Evolutionary conservation across 176 grass and related monocot species (phyloP).

Genomic region (Phoenix dactylifera): DNA sequence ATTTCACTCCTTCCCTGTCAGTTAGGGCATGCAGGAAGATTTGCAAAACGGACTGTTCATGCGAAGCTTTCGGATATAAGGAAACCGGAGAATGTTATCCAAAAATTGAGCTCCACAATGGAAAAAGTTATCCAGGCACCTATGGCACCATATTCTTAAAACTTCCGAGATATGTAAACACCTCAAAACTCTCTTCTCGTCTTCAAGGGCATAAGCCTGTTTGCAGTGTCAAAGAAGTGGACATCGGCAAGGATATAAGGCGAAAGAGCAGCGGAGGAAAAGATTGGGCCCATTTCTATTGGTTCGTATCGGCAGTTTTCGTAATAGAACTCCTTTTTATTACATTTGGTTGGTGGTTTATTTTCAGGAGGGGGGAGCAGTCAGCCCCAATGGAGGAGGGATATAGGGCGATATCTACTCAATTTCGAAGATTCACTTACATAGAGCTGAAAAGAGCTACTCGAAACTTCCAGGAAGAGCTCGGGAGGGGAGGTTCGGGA

Average conservation of each 20-base stretch:
- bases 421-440: slow-evolving; percentile 22
- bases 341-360: slow-evolving; percentile 9
- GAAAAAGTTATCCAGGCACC: no score
- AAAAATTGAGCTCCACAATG: no score
- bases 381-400: slow-evolving; percentile 4
- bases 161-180: no score
- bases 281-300: slow-evolving; percentile 20
- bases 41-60: no score
- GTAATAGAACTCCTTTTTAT: slow-evolving; percentile 16
- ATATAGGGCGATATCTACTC: slow-evolving; percentile 8
- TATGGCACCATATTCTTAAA: no score
- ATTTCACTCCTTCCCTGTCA: no score
- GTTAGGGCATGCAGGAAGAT: no score
- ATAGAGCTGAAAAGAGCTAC: slow-evolving; percentile 20
- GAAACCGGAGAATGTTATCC: no score
- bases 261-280: neutral
- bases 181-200: no score
- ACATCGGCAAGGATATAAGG: neutral
- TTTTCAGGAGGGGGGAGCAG: neutral
- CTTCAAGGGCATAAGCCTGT: neutral
- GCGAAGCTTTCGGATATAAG: no score
- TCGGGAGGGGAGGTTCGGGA: no score
- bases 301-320: slow-evolving; percentile 6
- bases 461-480: slow-evolving; percentile 17
- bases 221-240: slow-evolving; percentile 5